Conservation (phyloP, 2,329 filamentous ascomycete species). For the Phialophora tarda region DNA sequence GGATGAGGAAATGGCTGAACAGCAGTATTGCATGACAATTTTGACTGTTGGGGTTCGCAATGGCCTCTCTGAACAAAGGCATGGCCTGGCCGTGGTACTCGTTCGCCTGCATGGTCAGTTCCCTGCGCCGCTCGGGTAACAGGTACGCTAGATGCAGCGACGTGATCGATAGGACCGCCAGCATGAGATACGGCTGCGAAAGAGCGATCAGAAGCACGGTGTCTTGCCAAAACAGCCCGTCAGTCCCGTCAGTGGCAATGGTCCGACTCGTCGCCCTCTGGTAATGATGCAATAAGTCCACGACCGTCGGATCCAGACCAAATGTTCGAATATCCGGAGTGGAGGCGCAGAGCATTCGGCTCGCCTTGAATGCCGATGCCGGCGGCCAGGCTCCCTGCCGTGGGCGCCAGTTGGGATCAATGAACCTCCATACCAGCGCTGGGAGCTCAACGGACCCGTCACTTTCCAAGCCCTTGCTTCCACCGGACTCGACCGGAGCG, state of each 20-base stretch:
- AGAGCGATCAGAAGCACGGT: conserved; percentile 16
- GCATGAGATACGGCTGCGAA: conserved; percentile 15
- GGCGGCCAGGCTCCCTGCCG: background rate
- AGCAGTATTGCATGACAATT: conserved; percentile 26
- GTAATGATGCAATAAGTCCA: conserved; percentile 13
- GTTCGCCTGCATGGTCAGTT: conserved; percentile 34
- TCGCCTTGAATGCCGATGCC: background rate
- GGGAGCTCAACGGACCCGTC: background rate
- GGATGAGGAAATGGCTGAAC: conserved; percentile 31
- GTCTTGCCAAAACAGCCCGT: conserved; percentile 15
- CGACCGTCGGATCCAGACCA: background rate
- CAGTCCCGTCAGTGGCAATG: background rate
- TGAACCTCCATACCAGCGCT: background rate
- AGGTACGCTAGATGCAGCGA: conserved; percentile 27
- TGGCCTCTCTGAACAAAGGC: conserved; percentile 37
- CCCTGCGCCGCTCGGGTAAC: conserved; percentile 32
- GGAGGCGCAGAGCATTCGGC: background rate
- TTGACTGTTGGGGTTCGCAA: conserved; percentile 20
- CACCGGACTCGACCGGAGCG: background rate
- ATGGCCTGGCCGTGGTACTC: conserved; percentile 41
- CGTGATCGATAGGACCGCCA: conserved; percentile 15
- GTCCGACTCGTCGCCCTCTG: conserved; percentile 10
- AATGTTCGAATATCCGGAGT: background rate
- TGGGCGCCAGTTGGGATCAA: background rate
- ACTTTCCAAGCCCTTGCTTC: background rate